Evolutionary conservation across 2,329 filamentous ascomycete species (phyloP), one percentile per base, ranked within the genome.

Genomic region (Erysiphe neolycopersici): DNA sequence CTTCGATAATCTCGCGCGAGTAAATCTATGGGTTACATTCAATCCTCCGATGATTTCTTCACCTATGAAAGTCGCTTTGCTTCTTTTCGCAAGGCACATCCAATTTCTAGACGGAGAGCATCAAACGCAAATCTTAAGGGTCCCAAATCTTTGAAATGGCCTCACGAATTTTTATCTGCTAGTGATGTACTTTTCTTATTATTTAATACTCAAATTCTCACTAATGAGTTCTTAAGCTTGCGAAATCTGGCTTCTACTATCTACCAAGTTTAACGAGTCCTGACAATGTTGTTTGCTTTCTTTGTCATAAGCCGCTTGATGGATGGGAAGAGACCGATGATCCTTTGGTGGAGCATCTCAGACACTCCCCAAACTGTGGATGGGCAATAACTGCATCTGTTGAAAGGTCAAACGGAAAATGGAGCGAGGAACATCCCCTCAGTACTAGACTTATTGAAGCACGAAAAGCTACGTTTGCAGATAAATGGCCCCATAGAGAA

Each of bases 281-380:
- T 33, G 89, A 98, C 59, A 95, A 95, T 59, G 81, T 81, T 41
- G 71, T 73, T 51, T 98, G 89, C 59, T 95, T 91, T 59, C 67
- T 84, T 33, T 98, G 89, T 62, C 65, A 73, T 48, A 79, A 82
- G 57, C 73, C 76, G 44, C 68, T 98, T 12, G 84, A 91, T 57
- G 85, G 84, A 47, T 98, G 89, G 89, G 87, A 95, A 54, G 68
- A 76, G 35, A 73, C 76, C 18, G 89, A 98, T 56, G 72, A 83
- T 47, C 82, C 89, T 0, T 64, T 91, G 4, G 67, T 68, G 42
- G 89, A 98, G 57, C 89, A 98, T 59, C 58, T 93, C 29, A 81
- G 76, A 50, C 81, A 93, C 56, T 79, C 82, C 2, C 69, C 74
- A 1, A 66, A 75, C 35, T 98, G 89, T 56, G 83, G 81, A 14